phyloP scores from a whole-genome alignment of 1,284 basidiomycete genomes.

The Ceratobasidium sp. region DNA sequence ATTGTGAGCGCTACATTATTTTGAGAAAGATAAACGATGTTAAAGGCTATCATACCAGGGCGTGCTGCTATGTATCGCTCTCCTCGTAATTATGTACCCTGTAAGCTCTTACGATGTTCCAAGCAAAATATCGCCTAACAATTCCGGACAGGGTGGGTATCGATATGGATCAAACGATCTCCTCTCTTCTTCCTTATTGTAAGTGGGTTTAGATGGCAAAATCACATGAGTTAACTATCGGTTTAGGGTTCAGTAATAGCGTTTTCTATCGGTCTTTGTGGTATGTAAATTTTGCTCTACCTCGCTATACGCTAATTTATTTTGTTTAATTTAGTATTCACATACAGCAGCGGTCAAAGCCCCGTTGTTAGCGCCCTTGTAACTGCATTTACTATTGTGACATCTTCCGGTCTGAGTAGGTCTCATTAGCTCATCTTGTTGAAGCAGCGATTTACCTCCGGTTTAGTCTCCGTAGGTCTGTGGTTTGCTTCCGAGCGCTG shows the following conservation, averaged over 20 bases:
- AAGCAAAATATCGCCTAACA: too few relatives aligned
- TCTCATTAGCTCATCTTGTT: not conserved
- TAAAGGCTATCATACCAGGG: conserved; percentile 16
- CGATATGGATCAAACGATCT: conserved; percentile 72
- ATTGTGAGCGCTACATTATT: conserved; percentile 28
- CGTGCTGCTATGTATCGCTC: conserved; percentile 75
- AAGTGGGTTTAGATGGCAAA: not conserved
- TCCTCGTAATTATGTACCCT: conserved; percentile 74
- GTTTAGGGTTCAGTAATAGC: conserved; percentile 47
- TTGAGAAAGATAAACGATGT: too few relatives aligned
- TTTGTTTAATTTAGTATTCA: conserved; percentile 8
- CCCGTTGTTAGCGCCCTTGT: conserved; percentile 17
- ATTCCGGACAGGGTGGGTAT: conserved; percentile 67
- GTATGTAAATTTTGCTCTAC: not conserved
- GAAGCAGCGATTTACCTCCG: not conserved
- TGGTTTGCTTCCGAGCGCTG: conserved; percentile 50
- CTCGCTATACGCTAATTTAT: conserved; percentile 25
- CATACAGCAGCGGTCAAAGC: conserved; percentile 43
- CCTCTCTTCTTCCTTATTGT: conserved; percentile 42
- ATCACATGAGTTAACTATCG: not conserved
- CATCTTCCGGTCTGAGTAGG: conserved; percentile 44
- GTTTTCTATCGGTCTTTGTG: conserved; percentile 49
- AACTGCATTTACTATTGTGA: conserved; percentile 48
- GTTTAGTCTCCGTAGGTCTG: conserved; percentile 45
- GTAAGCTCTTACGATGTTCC: too few relatives aligned